A percentile compares a stretch with the other conserved stretches of the same genome.
Conservation (phyloP, 345 rosid species). For the Cardiospermum halicacabum region DNA sequence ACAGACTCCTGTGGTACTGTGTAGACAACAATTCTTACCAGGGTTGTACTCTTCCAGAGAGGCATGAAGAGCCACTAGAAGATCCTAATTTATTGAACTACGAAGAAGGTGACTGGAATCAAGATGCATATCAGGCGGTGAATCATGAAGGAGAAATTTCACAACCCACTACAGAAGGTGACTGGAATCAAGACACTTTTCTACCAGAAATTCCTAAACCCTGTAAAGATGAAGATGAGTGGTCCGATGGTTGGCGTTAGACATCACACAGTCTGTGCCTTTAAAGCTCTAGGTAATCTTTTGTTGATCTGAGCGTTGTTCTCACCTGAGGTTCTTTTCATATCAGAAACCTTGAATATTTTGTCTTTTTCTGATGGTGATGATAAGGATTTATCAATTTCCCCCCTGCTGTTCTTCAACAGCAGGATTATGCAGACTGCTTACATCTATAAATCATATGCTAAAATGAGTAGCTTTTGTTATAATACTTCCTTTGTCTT, state of each 20-base stretch:
- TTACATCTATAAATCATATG: background rate
- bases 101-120: conserved; percentile 31
- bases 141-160: conserved; percentile 26
- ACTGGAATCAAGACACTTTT: conserved; percentile 27
- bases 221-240: conserved; percentile 47
- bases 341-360: background rate
- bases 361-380: too few relatives aligned
- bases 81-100: conserved; percentile 17
- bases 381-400: too few relatives aligned
- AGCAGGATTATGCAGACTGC: too few relatives aligned
- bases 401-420: background rate
- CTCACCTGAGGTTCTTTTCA: background rate
- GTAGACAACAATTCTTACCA: conserved; percentile 62
- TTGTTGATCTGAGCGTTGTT: background rate
- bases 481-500: background rate
- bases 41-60: conserved; percentile 76
- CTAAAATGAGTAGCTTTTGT: background rate
- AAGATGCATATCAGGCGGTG: conserved; percentile 19
- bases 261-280: background rate
- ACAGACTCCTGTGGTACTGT: conserved; percentile 68
- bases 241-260: conserved; percentile 79
- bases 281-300: background rate
- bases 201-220: conserved; percentile 27
- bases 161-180: conserved; percentile 20
- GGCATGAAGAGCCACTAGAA: conserved; percentile 24